phyloP scores from a whole-genome alignment of 2,329 filamentous ascomycete species.

The Phyllosticta citrichinensis region DNA sequence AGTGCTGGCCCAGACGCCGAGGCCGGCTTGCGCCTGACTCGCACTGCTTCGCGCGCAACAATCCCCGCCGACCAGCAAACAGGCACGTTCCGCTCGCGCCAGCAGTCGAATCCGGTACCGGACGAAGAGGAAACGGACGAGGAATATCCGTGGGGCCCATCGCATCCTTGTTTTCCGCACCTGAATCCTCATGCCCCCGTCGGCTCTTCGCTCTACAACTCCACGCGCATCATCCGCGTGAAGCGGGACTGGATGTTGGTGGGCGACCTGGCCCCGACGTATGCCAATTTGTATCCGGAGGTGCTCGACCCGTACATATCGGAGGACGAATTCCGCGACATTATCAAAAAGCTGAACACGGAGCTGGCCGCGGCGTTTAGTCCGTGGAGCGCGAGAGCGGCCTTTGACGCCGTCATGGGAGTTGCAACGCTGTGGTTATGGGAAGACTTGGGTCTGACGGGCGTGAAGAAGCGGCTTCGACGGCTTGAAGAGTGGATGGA shows the following conservation, averaged over 20 bases:
- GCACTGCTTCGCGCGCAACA: conserved; percentile 8
- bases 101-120: neutral
- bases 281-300: conserved; percentile 91
- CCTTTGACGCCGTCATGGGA: conserved; percentile 69
- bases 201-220: conserved; percentile 60
- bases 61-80: conserved; percentile 2
- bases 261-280: conserved; percentile 85
- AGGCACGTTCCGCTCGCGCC: conserved; percentile 2
- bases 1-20: conserved; percentile 4
- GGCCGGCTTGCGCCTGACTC: conserved; percentile 8
- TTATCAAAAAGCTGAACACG: conserved; percentile 74
- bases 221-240: conserved; percentile 84
- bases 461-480: conserved; percentile 60
- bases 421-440: conserved; percentile 85
- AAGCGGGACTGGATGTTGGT: conserved; percentile 82
- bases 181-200: conserved; percentile 82
- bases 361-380: conserved; percentile 69
- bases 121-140: neutral
- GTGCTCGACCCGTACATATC: conserved; percentile 79
- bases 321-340: conserved; percentile 74
- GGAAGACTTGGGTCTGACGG: conserved; percentile 77
- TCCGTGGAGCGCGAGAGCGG: conserved; percentile 66
- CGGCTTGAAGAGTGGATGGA: conserved; percentile 73
- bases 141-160: conserved; percentile 80
- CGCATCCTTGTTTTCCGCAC: conserved; percentile 90